phyloP scores from a whole-genome alignment of 345 rosid species.

The Acer yangbiense region DNA sequence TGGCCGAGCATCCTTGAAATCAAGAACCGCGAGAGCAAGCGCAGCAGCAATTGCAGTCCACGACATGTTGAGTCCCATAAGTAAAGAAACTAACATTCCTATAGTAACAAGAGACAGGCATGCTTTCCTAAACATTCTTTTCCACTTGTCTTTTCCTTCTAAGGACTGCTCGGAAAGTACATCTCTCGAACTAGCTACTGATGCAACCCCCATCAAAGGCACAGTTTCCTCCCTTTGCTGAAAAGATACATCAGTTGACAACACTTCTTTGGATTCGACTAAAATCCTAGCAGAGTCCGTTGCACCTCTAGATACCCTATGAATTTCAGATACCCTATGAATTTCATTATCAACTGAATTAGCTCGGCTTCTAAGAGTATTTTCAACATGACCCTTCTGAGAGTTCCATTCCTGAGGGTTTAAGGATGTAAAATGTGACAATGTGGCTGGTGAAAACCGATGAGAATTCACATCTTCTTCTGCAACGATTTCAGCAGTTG shows the following conservation, averaged over 20 bases:
- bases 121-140: constrained; percentile 47
- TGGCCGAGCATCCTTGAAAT: constrained; percentile 81
- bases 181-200: constrained; percentile 4
- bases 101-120: constrained; percentile 63
- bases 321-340: too few species aligned
- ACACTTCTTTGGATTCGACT: too few species aligned
- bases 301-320: too few species aligned
- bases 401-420: constrained; percentile 48
- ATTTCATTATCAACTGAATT: too few species aligned
- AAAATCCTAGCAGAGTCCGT: too few species aligned
- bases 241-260: too few species aligned
- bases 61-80: constrained; percentile 81
- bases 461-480: constrained; percentile 61
- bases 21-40: constrained; percentile 77
- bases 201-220: too few species aligned
- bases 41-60: constrained; percentile 92
- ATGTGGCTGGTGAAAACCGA: constrained; percentile 72
- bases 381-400: too few species aligned
- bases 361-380: too few species aligned
- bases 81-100: constrained; percentile 70
- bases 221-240: too few species aligned
- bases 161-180: constrained; percentile 7
- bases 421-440: constrained; percentile 50
- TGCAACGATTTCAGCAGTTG: constrained; percentile 37
- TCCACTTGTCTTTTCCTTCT: neutral